A percentile compares a stretch with the other conserved stretches of the same genome.
phyloP scores from a whole-genome alignment of 768 basidiomycete species.

The Megacollybia marginata region DNA sequence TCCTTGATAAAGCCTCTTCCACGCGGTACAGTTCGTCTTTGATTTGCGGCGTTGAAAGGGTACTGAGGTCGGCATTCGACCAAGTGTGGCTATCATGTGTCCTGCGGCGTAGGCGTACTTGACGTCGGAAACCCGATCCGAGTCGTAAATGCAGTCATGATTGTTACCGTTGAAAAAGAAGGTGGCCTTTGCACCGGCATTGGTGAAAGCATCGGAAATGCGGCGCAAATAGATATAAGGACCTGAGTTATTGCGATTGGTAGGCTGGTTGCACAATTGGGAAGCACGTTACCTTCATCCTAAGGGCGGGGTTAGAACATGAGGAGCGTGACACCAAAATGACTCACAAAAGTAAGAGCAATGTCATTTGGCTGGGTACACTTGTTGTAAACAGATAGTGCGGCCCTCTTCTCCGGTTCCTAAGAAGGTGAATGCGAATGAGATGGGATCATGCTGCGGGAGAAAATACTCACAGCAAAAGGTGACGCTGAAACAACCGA shows the following conservation, averaged over 20 bases:
- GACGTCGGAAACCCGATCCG: slow-evolving; percentile 6
- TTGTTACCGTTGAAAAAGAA: slow-evolving; percentile 24
- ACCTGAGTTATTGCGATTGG: neutral
- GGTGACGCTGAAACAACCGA: too few species aligned
- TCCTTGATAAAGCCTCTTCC: slow-evolving; percentile 17
- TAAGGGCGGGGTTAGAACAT: too few species aligned
- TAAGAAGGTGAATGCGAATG: too few species aligned
- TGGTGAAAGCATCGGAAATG: slow-evolving; percentile 5
- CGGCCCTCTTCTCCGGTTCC: too few species aligned
- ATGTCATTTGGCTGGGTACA: too few species aligned
- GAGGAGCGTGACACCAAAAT: too few species aligned
- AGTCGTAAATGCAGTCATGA: slow-evolving; percentile 20
- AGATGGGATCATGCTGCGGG: too few species aligned
- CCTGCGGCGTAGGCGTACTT: slow-evolving; percentile 14
- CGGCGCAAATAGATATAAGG: neutral
- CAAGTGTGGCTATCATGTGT: slow-evolving; percentile 26
- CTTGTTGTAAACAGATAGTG: too few species aligned
- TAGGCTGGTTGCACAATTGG: too few species aligned
- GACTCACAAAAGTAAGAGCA: too few species aligned
- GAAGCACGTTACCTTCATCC: too few species aligned
- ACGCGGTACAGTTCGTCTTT: slow-evolving; percentile 4
- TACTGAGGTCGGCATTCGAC: slow-evolving; percentile 17
- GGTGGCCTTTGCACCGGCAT: slow-evolving; percentile 13
- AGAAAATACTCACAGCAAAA: too few species aligned
- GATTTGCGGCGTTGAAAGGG: slow-evolving; percentile 7